phyloP scores from a whole-genome alignment of 2,329 filamentous ascomycete genomes.

The Penicillium sp. region DNA sequence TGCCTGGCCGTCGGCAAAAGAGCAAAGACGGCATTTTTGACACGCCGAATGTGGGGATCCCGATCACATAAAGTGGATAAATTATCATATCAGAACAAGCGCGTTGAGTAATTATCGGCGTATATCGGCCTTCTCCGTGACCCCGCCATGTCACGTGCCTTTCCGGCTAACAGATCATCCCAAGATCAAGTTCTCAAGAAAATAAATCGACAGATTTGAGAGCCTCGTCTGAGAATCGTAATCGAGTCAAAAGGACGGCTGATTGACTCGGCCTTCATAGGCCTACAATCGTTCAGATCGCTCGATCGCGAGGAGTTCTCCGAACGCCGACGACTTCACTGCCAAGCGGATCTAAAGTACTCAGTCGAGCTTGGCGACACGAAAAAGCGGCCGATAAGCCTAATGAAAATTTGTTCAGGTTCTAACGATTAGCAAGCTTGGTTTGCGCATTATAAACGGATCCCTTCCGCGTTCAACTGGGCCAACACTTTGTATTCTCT shows the following conservation, averaged over 20 bases:
- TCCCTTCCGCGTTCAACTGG: neutral
- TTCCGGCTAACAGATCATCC: neutral
- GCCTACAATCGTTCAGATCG: neutral
- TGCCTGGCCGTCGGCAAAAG: constrained; percentile 4
- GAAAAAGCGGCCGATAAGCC: constrained; percentile 13
- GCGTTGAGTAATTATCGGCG: constrained; percentile 18
- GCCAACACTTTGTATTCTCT: neutral
- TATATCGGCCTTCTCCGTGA: constrained; percentile 17
- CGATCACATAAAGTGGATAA: neutral
- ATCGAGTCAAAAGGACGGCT: neutral
- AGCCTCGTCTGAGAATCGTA: neutral
- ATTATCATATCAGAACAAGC: constrained; percentile 16
- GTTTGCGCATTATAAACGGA: neutral
- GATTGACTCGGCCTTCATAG: neutral
- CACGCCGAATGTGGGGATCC: neutral
- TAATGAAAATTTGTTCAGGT: constrained; percentile 1
- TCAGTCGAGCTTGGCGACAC: constrained; percentile 8
- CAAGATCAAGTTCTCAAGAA: neutral
- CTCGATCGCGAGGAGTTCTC: neutral
- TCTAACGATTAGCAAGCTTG: neutral
- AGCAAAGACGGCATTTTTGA: neutral
- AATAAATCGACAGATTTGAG: neutral
- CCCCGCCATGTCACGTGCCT: constrained; percentile 18
- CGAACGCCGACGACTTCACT: neutral
- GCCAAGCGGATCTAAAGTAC: constrained; percentile 8